Evolutionary conservation across 306 rosid species (phyloP), one percentile per base, ranked within the genome.

Genomic region (Hippophae gyantsensis): DNA sequence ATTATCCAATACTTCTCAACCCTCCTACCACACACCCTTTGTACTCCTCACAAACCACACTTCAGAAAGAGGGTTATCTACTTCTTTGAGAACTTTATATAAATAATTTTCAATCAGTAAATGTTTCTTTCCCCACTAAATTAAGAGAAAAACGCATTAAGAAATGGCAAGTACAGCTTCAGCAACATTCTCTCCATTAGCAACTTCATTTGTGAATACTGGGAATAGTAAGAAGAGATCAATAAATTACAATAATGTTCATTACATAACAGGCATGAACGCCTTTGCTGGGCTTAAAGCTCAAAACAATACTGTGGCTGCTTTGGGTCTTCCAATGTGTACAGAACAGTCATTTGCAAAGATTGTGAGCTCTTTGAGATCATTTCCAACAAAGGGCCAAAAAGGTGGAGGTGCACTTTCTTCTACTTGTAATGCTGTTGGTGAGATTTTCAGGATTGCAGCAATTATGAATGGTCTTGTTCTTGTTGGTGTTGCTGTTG

Each of bases 401-500:
- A 62, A 73, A 40, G 61, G 72, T 42, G 93, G 93, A 6, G 80
- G 83, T 1, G 85, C 94, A 3, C 65, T 66, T 0, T 79, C 86
- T 14, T 74, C 96, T n/a, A 83, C 79, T 12, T 85, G 90, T 63
- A 77, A 77, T 67, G 94, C 90, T 14, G 88, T 71, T 38, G 94
- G 43, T 68, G 90, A 89, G 84, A 89, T 85, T 60, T 85, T 89
- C 81, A 83, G 62, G 78, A 83, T 85, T 73, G 96, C 94, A 3
- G 86, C 77, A 14, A 77, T 79, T 61, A 71, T 83, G 52, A 89
- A 81, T 73, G 94, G 79, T 0, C 88, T 85, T 63, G 76, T 72
- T 55, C 90, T 89, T 43, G 48, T 83, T 46, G 94, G 96, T 38
- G 94, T 89, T 59, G 96, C 94, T 1, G 88, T 89, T 9, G 96